Percentiles rank a stretch among this genome's conserved stretches.
phyloP scores from a whole-genome alignment of 352 stramenopile species.

The Phytopythium litorale region DNA sequence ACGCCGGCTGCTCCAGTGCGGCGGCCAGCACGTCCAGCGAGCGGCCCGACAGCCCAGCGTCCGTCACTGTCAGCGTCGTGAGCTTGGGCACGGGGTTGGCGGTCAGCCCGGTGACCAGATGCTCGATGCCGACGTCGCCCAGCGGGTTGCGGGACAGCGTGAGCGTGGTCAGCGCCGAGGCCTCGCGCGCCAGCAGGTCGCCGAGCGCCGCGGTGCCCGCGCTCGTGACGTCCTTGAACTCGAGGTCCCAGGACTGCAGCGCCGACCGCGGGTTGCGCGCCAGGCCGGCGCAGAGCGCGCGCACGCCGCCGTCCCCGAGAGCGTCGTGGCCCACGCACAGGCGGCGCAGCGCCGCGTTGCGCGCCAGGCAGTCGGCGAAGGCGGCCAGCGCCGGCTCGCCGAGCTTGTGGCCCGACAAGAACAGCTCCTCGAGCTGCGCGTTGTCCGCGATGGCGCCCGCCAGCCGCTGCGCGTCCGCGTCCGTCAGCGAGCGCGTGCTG shows the following conservation, averaged over 20 bases:
- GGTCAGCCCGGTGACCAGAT: constrained; percentile 31
- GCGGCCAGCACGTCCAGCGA: constrained; percentile 45
- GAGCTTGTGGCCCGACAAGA: constrained; percentile 71
- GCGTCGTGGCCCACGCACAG: constrained; percentile 57
- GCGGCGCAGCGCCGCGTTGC: constrained; percentile 62
- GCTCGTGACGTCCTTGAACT: constrained; percentile 59
- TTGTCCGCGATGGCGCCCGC: constrained; percentile 50
- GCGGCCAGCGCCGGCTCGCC: constrained; percentile 31
- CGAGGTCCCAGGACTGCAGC: constrained; percentile 65
- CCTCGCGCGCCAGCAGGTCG: constrained; percentile 44
- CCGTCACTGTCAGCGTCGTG: constrained; percentile 38
- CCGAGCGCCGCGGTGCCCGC: constrained; percentile 43
- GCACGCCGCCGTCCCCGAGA: constrained; percentile 50
- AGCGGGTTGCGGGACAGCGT: constrained; percentile 64
- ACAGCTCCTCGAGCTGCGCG: constrained; percentile 67
- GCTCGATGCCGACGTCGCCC: constrained; percentile 33
- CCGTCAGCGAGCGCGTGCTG: constrained; percentile 57
- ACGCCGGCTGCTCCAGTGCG: constrained; percentile 32
- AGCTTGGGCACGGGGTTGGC: constrained; percentile 30
- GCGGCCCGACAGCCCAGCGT: constrained; percentile 38
- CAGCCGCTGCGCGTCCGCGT: constrained; percentile 46
- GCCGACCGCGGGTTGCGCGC: constrained; percentile 44
- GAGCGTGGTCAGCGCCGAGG: constrained; percentile 34
- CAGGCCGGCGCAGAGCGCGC: constrained; percentile 42
- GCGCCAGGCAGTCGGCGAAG: constrained; percentile 65